Conservation (phyloP, 306 rosid genomes). For the Quercus dentata region DNA sequence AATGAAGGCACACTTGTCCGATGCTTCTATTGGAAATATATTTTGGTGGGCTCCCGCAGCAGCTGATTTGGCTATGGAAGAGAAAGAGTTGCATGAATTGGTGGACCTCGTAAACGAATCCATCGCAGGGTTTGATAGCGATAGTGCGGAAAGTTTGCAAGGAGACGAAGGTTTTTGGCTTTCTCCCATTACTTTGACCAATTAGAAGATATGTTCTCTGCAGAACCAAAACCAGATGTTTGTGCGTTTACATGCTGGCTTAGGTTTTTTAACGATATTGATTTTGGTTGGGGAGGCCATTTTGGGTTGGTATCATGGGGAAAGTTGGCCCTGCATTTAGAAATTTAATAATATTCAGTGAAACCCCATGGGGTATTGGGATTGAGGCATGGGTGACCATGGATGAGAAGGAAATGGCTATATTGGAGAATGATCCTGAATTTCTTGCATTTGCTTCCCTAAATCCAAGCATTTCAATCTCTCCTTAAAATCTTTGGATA, state of each 20-base stretch:
- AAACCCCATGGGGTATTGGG: conserved; percentile 25
- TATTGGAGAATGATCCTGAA: no score
- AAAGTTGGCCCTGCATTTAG: no score
- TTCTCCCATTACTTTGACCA: conserved; percentile 30
- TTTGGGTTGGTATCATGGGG: conserved; percentile 8
- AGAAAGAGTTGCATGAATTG: conserved; percentile 5
- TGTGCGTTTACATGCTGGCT: conserved; percentile 41
- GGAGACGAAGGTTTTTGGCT: conserved; percentile 25
- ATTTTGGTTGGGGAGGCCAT: conserved; percentile 53
- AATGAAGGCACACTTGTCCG: not conserved
- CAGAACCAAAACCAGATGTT: conserved; percentile 7
- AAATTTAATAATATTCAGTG: conserved; percentile 15
- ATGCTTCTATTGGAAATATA: no score
- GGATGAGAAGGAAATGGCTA: conserved; percentile 24
- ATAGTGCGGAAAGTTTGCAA: conserved; percentile 8
- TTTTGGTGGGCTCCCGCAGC: conserved; percentile 9
- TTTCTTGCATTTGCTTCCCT: no score
- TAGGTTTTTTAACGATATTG: conserved; percentile 25
- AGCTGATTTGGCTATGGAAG: not conserved
- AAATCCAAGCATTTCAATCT: no score
- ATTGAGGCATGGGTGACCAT: conserved; percentile 51
- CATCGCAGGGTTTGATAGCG: not conserved
- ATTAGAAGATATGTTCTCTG: conserved; percentile 12
- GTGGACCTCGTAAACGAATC: conserved; percentile 1
- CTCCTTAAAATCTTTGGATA: no score